Base-by-base conservation (phyloP, 208 protist genomes). In the Histomonas meleagridis region DNA sequence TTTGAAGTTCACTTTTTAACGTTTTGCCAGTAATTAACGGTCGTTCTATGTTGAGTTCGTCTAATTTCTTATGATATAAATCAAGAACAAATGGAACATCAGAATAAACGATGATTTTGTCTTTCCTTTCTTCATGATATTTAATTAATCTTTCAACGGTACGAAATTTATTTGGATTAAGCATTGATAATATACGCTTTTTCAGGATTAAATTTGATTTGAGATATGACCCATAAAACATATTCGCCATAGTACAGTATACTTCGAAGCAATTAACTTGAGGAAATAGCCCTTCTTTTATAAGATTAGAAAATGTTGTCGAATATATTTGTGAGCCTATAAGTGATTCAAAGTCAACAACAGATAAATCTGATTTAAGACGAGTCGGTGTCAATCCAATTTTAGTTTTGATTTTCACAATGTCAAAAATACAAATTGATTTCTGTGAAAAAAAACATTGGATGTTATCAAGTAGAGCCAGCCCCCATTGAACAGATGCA, bases 291-390 rank as follows among this genome's bases (percentile, higher is more conserved):
- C 98, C 98, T 86, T 93, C 55, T 14, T 91, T 51, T 53, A 96
- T 95, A 10, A 99, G 94, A 78, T 98, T 96, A 65, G 99, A 96
- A 98, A 98, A 99, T 79, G 99, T 99, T 0, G 98, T 97, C 86
- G 94, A 93, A 86, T 94, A 95, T 48, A 94, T 92, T 92, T 99
- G 99, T n/a, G 99, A 98, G 0, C 99, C 99, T 62, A 99, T 98
- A 10, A 99, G 95, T 94, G 97, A 97, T 90, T 98, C 97, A 0
- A 99, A 94, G 93, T 99, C 97, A 23, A 95, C 93, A 90, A 99
- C 99, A 90, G 96, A 96, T 53, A 98, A 96, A 94, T 99, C 99
- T 95, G 99, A 98, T 72, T 97, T 1, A 16, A 94, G 65, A 4
- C 93, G 78, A 55, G 93, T 94, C 28, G 93, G 92, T 48, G 93